A percentile compares a stretch with the other conserved stretches of the same genome.
phyloP scores from a whole-genome alignment of 2,329 filamentous ascomycete species.

The Cytospora mali region DNA sequence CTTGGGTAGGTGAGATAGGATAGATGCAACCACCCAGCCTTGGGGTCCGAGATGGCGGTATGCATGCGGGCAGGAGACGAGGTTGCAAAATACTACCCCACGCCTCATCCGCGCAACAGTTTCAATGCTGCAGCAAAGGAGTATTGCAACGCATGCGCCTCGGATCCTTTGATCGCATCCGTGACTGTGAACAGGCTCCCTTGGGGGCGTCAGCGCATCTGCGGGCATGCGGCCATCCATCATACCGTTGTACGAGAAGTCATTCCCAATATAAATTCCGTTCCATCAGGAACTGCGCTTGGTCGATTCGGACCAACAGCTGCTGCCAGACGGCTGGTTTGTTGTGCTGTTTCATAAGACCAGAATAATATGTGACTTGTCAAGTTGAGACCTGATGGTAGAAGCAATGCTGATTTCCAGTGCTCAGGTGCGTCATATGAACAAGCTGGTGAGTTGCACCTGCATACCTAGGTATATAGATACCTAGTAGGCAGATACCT shows the following conservation, averaged over 20 bases:
- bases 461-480: too few species aligned
- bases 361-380: not conserved
- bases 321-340: not conserved
- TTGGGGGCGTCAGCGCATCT: not conserved
- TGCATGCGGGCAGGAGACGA: slow-evolving; percentile 3
- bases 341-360: not conserved
- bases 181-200: not conserved
- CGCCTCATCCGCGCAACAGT: slow-evolving; percentile 5
- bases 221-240: slow-evolving; percentile 1
- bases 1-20: not conserved
- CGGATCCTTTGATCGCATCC: slow-evolving; percentile 15
- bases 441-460: not conserved
- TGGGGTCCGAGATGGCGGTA: not conserved
- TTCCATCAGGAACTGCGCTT: not conserved
- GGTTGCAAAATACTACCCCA: slow-evolving; percentile 14
- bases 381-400: not conserved
- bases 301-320: not conserved
- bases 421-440: not conserved
- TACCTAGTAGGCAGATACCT: too few species aligned
- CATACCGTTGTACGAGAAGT: not conserved
- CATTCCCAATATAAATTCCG: not conserved
- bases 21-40: not conserved
- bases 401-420: not conserved
- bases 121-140: slow-evolving; percentile 2
- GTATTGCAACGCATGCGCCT: not conserved